A percentile compares a stretch with the other conserved stretches of the same genome.
Evolutionary conservation across 2,329 filamentous ascomycete genomes (phyloP).

Genomic region (Fusarium protoensiforme): DNA sequence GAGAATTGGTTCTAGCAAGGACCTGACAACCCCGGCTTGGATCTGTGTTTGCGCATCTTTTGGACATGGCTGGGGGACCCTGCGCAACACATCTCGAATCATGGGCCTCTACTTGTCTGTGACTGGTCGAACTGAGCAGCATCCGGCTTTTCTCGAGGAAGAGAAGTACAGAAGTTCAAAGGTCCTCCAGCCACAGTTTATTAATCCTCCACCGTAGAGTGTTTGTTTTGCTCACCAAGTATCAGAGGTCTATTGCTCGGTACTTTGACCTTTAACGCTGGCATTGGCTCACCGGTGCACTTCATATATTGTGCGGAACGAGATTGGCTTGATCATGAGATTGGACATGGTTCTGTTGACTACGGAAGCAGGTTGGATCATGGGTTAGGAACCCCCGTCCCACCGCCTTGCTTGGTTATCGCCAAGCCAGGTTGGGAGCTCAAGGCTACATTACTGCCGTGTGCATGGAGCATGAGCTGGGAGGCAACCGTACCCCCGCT

Average conservation of each 20-base stretch:
- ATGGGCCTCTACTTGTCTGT: slow-evolving; percentile 26
- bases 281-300: neutral
- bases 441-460: neutral
- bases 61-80: neutral
- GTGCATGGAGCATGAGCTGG: slow-evolving; percentile 9
- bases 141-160: neutral
- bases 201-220: neutral
- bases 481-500: slow-evolving; percentile 4
- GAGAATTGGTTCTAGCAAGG: neutral
- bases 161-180: neutral
- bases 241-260: neutral
- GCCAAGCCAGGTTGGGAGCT: neutral
- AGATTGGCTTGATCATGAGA: neutral
- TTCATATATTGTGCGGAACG: neutral
- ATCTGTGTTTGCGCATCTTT: slow-evolving; percentile 1
- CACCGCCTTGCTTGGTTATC: neutral
- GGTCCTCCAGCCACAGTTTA: slow-evolving; percentile 1
- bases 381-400: neutral
- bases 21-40: neutral
- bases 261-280: neutral
- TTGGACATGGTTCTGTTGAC: neutral
- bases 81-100: neutral
- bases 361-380: neutral
- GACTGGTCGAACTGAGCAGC: slow-evolving; percentile 13
- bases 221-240: neutral